Percentiles rank a stretch among this genome's conserved stretches.
Evolutionary conservation across 164 flowering plant genomes (phyloP).

Genomic region (Pachysandra terminalis): DNA sequence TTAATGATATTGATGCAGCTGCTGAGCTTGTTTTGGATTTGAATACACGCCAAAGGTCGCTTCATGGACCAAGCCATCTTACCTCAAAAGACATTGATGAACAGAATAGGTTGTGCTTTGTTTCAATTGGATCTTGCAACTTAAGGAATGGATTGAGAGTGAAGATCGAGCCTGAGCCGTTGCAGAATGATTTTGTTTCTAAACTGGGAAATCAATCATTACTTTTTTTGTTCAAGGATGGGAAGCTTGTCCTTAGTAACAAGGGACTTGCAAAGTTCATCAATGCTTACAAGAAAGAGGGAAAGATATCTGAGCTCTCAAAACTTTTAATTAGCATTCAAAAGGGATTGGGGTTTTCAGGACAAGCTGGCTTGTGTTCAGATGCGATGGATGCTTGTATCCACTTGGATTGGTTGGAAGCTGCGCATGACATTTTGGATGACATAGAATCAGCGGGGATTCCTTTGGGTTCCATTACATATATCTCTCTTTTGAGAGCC

Average conservation of each 20-base stretch:
- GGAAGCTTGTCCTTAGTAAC: slow-evolving; percentile 47
- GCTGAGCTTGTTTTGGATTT: slow-evolving; percentile 47
- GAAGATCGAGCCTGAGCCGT: slow-evolving; percentile 42
- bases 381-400: slow-evolving; percentile 64
- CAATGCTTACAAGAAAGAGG: slow-evolving; percentile 33
- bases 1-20: slow-evolving; percentile 71
- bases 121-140: slow-evolving; percentile 63
- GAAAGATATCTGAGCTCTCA: slow-evolving; percentile 45
- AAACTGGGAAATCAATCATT: slow-evolving; percentile 27
- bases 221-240: slow-evolving; percentile 37
- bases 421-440: slow-evolving; percentile 85
- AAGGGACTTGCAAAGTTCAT: slow-evolving; percentile 65
- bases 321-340: slow-evolving; percentile 46
- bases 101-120: slow-evolving; percentile 25
- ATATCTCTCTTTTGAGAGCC: slow-evolving; percentile 46
- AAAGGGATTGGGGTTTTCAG: slow-evolving; percentile 18
- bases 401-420: slow-evolving; percentile 63
- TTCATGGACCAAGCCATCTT: slow-evolving; percentile 8
- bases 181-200: slow-evolving; percentile 45
- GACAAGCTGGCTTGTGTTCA: slow-evolving; percentile 28
- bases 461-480: slow-evolving; percentile 23
- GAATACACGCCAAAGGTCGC: slow-evolving; percentile 18
- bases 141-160: slow-evolving; percentile 48
- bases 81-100: slow-evolving; percentile 13
- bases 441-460: slow-evolving; percentile 54